Evolutionary conservation across 192 early-diverging fungal species (phyloP).

Genomic region (Mortierella alpina): DNA sequence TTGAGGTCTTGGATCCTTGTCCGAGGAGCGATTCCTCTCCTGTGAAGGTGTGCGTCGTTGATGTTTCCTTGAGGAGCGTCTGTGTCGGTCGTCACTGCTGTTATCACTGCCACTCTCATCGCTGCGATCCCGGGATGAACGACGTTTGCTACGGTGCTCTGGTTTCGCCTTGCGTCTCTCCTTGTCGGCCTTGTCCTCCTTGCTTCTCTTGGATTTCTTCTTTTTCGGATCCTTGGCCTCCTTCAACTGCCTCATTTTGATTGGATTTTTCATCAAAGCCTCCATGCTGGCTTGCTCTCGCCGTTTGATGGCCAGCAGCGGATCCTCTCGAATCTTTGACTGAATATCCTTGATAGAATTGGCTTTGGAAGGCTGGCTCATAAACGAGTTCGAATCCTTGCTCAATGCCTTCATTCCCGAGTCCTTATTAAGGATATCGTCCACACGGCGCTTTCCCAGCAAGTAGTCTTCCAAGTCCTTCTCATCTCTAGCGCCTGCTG

Average conservation of each 20-base stretch:
- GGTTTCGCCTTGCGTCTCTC: conserved; percentile 43
- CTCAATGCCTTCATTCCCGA: conserved; percentile 38
- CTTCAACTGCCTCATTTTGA: conserved; percentile 68
- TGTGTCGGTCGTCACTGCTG: conserved; percentile 8
- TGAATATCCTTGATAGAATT: conserved; percentile 84
- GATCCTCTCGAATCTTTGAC: conserved; percentile 92
- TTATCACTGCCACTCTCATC: conserved; percentile 12
- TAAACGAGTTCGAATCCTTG: conserved; percentile 25
- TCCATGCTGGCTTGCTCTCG: conserved; percentile 86
- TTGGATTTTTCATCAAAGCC: conserved; percentile 77
- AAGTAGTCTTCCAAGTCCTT: conserved; percentile 90
- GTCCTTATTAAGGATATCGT: conserved; percentile 66
- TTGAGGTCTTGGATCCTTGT: not conserved
- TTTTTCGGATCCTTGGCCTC: conserved; percentile 56
- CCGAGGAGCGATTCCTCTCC: not conserved
- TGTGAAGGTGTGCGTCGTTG: conserved; percentile 8
- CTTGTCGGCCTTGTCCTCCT: conserved; percentile 58
- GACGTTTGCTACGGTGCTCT: conserved; percentile 39
- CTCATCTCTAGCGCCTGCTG: conserved; percentile 36
- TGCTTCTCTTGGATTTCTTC: conserved; percentile 45
- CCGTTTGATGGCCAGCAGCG: conserved; percentile 88
- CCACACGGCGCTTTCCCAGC: conserved; percentile 89
- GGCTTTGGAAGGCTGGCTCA: conserved; percentile 65
- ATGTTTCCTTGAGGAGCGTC: conserved; percentile 28
- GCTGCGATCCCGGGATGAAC: conserved; percentile 19